Evolutionary conservation across 2,329 filamentous ascomycete genomes (phyloP), one percentile per base, ranked within the genome.

Genomic region (Calonectria henricotiae): DNA sequence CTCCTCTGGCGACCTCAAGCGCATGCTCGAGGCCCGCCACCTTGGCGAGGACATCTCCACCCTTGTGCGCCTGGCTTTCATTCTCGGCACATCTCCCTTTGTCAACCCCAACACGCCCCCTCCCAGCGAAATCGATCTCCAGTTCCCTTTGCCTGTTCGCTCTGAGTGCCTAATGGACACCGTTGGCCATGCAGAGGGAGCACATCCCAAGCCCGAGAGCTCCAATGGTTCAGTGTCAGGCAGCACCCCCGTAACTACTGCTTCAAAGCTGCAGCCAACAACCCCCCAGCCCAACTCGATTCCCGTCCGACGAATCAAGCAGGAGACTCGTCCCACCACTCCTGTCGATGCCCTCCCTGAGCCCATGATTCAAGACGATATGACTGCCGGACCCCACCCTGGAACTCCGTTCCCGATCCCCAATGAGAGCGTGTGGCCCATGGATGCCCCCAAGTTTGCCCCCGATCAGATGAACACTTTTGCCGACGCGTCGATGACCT

Each of bases 11-110:
- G 83, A 85, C 35, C 77, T 86, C 25, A 84, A 82, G 78, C 83
- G 83, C 13, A 83, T 85, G 76, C 83, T 86, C 47, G 84, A 86
- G 73, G 81, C 82, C 49, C 82, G 84, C 20, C 84, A 86, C 43
- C 78, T 86, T 1, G 82, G 82, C 43, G 79, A 80, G 65, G 82
- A 85, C 54, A 80, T 84, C 39, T 81, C 82, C 8, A 81, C 79
- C 15, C 77, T 86, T n/a, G 82, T 86, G 25, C 83, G 84, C 43
- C 77, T 84, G 49, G 83, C 84, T 27, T 85, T 83, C 65, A 84
- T 84, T 12, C 80, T 86, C 2, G 84, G 84, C 47, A 84, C 82
- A 37, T 80, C 82, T 11, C 83, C 83, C 1, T 84, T 83, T 65
- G 82, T 80, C 15, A 80, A 77, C 15, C 76, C 77, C 23, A 78